Base-by-base conservation (phyloP, 2,329 filamentous ascomycete genomes). In the Trichoderma lentiforme region DNA sequence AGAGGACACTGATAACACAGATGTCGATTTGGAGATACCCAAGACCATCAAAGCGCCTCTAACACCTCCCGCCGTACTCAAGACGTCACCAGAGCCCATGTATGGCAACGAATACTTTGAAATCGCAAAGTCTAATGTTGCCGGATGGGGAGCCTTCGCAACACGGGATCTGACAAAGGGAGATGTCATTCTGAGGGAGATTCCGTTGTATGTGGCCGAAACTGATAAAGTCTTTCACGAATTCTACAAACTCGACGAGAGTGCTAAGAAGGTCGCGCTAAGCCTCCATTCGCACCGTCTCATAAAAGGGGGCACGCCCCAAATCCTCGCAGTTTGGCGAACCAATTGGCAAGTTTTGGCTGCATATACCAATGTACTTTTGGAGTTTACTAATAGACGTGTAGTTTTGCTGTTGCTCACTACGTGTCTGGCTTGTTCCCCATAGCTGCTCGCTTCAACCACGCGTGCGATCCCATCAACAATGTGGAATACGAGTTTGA, bases 401-500 rank as follows among this genome's bases (percentile, higher is more conserved):
- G 36, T 60, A 81, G 81, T 66, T 80, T 82, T 56, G 74, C 77
- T 1, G 76, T 77, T 9, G 53, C 36, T 1, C 70, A 72, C 0
- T 74, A 74, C 3, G 74, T 77, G 7, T 83, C 81, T 0, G 82
- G 81, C 1, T 73, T 89, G 3, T 89, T 88, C 71, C 81, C 85
- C 1, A 80, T 87, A 6, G 86, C 84, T 0, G 85, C 87, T 0
- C 82, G 88, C 3, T 89, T 90, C 79, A 90, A 90, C 76, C 88
- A 90, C 76, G 84, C 87, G 0, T 90, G 88, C 75, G 72, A 74
- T 2, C 81, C 83, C 0, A 77, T 74, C 3, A 77, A 82, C 69
- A 87, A 84, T 57, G 76, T 88, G 30, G 74, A 79, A 2, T 89
- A 86, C 75, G 74, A 61, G 1, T 88, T 83, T 74, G 81, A 86